Evolutionary conservation across 495 filamentous ascomycete genomes (phyloP), one percentile per base, ranked within the genome.

Genomic region (Neurospora tetrasperma): DNA sequence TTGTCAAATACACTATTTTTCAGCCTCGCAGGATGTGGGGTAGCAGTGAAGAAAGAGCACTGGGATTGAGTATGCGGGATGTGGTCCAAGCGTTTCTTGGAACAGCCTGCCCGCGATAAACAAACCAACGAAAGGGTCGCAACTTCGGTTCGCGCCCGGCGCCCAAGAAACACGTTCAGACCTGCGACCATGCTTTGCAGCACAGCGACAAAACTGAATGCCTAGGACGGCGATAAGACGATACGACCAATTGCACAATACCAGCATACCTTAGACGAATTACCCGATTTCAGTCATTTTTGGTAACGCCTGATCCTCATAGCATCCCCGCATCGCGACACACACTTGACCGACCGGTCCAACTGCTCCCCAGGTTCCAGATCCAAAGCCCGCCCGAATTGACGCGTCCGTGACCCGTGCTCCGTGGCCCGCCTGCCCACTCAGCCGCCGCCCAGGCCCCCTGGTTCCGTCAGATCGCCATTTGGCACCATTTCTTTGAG

Each of bases 41-140:
- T 66, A 31, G 27, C 48, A 66, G 27, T 35, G 54, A 71, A 54
- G 71, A 42, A 71, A 71, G 16, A 38, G 62, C 39, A 72, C 16
- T 71, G 70, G n/a, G 41, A 59, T 54, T 23, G 27, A 70, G 11
- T 14, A 23, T 39, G 40, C 40, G 38, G 70, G 41, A 31, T 20
- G 70, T 73, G 74, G 74, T n/a, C 71, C 71, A 48, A 41, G 71
- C 71, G 48, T n/a, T 59, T 10, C 4, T 35, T 10, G 46, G 70
- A 69, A 48, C 74, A 73, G 20, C 62, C 69, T 70, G 59, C 71
- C 38, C 71, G 71, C 74, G 71, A 73, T 75, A 75, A 75, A 75
- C 74, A 75, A 75, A 75, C 74, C 73, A 66, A 66, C 54, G 54
- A 66, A 66, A 66, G 39, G 68, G 71, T 69, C 71, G 71, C 69